phyloP scores from a whole-genome alignment of 306 rosid species.

The Acacia crassicarpa region DNA sequence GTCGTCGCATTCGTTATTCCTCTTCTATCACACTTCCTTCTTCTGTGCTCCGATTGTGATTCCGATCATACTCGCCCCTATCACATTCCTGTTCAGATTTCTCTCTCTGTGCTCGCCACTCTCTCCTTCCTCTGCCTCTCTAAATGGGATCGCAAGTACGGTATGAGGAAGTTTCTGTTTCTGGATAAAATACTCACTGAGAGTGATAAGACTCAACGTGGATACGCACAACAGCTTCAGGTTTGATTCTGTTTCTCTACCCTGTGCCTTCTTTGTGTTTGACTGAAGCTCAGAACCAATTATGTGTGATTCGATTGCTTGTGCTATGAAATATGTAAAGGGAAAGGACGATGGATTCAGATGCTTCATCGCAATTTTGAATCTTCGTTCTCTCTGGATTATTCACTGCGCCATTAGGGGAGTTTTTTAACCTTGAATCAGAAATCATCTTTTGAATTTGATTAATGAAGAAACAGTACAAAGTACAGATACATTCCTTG shows the following conservation, averaged over 20 bases:
- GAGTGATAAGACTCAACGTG: conserved; percentile 57
- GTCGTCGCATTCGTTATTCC: conserved; percentile 60
- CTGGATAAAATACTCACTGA: conserved; percentile 62
- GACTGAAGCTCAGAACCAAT: not conserved
- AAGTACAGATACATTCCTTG: not conserved
- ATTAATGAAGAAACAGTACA: not conserved
- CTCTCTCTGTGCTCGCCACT: conserved; percentile 55
- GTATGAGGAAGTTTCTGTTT: conserved; percentile 67
- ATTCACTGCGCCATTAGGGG: not conserved
- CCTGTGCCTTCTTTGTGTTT: not conserved
- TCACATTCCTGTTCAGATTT: conserved; percentile 62
- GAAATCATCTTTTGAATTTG: not conserved
- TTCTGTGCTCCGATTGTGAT: conserved; percentile 67
- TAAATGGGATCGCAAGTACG: conserved; percentile 58
- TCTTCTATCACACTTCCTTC: conserved; percentile 59
- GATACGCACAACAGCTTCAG: conserved; percentile 62
- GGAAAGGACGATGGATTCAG: not conserved
- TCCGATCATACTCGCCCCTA: conserved; percentile 71
- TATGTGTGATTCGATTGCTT: not conserved
- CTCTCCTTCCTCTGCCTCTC: conserved; percentile 64
- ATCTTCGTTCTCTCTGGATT: not conserved
- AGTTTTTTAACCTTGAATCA: not conserved
- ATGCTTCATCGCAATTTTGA: not conserved
- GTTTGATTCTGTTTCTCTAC: conserved; percentile 29
- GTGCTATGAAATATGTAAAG: not conserved